Base-by-base conservation (phyloP, 1,284 basidiomycete genomes). In the Phaffia rhodozyma region DNA sequence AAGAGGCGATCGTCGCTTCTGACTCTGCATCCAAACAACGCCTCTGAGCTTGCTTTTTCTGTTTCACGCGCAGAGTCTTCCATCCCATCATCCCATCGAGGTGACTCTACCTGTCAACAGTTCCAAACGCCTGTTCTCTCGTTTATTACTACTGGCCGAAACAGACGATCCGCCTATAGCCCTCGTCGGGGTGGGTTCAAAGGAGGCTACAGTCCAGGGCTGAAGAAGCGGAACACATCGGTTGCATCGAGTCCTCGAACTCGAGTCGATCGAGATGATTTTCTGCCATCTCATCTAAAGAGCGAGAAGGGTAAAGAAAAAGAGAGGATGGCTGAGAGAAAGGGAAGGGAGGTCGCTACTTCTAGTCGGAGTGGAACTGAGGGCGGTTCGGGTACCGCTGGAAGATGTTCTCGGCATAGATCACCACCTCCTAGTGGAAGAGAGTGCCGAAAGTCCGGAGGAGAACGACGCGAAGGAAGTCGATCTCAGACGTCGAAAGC, bases 241-340 rank as follows among this genome's bases (percentile, higher is more conserved):
- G 13, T 16, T 25, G 29, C 49, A 43, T 16, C 23, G 7, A 29
- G 25, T 7, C 52, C 21, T 23, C 60, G 25, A 18, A 23, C 29
- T n/a, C 52, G 18, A 1, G 30, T 64, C 32, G 51, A 54, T 11
- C 20, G 62, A 34, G 62, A 64, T 34, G 58, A 64, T 25, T 64
- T 64, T 43, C 47, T 64, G 13, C 62, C 62, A 1, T 38, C 58
- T 1, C 62, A 64, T 47, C 58, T 64, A 20, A 64, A 64, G 48
- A 60, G 58, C 43, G 62, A 64, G 38, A 54, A 60, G 32, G 62
- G 62, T 32, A 64, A 64, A 51, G 38, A 55, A 34, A 55, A 54
- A 34, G 57, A 64, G 29, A 49, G 56, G 5, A 58, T 55, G 29
- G 57, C 57, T 29, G 43, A 58, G 47, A 43, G 27, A 3, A 43